phyloP scores from a whole-genome alignment of 768 basidiomycete species.

The Suillus cothurnatus region DNA sequence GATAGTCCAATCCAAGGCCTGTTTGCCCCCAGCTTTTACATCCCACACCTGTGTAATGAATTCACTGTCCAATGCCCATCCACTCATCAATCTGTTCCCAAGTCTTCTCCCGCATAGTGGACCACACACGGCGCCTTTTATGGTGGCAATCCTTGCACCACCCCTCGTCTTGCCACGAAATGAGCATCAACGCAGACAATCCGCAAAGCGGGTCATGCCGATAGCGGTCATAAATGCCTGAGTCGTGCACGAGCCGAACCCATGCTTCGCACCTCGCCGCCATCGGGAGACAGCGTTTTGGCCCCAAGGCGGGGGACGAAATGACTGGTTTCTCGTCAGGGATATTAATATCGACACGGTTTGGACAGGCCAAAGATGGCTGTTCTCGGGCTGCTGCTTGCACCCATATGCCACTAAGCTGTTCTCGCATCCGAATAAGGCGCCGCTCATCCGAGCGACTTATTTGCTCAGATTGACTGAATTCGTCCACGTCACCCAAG shows the following conservation, averaged over 20 bases:
- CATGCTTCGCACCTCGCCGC: constrained; percentile 9
- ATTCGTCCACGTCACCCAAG: constrained; percentile 3
- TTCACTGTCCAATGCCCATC: too few relatives aligned
- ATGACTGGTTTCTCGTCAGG: neutral
- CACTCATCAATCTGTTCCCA: too few relatives aligned
- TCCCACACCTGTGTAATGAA: too few relatives aligned
- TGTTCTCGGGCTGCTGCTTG: constrained; percentile 1
- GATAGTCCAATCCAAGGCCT: too few relatives aligned
- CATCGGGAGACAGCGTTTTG: neutral
- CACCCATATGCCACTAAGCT: neutral
- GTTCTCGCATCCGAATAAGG: neutral
- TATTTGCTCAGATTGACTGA: neutral
- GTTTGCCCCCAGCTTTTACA: too few relatives aligned
- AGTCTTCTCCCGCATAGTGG: too few relatives aligned
- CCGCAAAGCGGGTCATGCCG: constrained; percentile 38
- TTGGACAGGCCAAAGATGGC: constrained; percentile 1
- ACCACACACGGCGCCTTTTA: too few relatives aligned
- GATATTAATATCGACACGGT: neutral
- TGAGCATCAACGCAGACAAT: constrained; percentile 30
- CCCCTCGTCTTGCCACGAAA: constrained; percentile 30
- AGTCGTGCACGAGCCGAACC: constrained; percentile 18
- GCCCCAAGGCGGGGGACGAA: constrained; percentile 9
- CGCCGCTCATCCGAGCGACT: neutral
- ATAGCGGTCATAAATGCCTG: constrained; percentile 28
- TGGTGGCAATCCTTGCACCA: constrained; percentile 25